Percentiles rank a stretch among this genome's conserved stretches.
Conservation (phyloP, 2,329 filamentous ascomycete species). For the Geosmithia putterillii region DNA sequence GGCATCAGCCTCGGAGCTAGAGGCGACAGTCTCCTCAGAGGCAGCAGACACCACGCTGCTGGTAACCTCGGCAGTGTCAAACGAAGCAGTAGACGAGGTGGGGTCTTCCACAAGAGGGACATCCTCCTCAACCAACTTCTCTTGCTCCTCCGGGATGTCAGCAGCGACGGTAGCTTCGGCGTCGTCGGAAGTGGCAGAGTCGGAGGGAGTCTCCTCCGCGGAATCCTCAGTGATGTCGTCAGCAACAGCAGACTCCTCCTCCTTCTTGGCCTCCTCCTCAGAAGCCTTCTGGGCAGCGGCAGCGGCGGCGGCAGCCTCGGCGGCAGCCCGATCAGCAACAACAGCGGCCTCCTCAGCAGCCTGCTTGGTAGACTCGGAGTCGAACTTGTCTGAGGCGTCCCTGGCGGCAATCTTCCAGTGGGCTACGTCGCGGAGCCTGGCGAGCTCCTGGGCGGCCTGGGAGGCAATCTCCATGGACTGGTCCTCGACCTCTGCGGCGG, state of each 20-base stretch:
- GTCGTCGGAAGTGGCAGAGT: background rate
- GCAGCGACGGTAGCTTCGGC: slow-evolving; percentile 10
- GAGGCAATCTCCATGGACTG: slow-evolving; percentile 72
- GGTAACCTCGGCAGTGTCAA: background rate
- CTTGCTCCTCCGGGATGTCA: slow-evolving; percentile 14
- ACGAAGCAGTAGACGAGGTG: background rate
- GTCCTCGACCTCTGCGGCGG: slow-evolving; percentile 59
- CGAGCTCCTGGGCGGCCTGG: slow-evolving; percentile 66
- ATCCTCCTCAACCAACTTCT: background rate
- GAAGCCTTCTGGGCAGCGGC: slow-evolving; percentile 5
- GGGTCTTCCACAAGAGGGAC: slow-evolving; percentile 3
- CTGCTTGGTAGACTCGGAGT: slow-evolving; percentile 49
- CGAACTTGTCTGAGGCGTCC: slow-evolving; percentile 71
- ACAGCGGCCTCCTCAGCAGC: slow-evolving; percentile 34
- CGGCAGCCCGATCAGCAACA: slow-evolving; percentile 5
- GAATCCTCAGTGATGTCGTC: no score
- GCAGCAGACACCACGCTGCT: slow-evolving; percentile 3
- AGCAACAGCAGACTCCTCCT: slow-evolving; percentile 11
- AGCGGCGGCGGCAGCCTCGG: slow-evolving; percentile 4
- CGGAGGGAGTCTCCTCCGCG: slow-evolving; percentile 2
- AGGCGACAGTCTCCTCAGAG: no score
- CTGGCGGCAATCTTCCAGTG: slow-evolving; percentile 68
- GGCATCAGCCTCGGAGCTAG: slow-evolving; percentile 4
- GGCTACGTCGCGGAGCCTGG: slow-evolving; percentile 69
- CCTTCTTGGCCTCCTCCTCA: slow-evolving; percentile 9